Evolutionary conservation across 1,284 basidiomycete genomes (phyloP).

Genomic region (Ganoderma boninense): DNA sequence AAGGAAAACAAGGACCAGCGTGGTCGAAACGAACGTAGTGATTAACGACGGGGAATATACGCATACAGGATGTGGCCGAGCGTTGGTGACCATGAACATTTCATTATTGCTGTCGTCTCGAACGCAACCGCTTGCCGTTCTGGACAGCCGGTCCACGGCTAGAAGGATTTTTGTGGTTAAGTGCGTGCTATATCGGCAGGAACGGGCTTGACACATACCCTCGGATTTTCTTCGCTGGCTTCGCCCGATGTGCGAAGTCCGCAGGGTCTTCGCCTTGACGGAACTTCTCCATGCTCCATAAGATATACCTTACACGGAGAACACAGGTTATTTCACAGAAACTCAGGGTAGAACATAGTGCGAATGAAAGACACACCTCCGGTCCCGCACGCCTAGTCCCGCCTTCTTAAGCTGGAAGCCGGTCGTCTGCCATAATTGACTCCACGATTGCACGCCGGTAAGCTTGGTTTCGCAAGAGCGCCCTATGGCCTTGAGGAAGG

Average conservation of each 20-base stretch:
- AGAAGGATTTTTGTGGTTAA: constrained; percentile 4
- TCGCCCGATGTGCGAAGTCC: constrained; percentile 70
- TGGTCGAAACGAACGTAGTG: neutral
- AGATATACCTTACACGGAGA: constrained; percentile 65
- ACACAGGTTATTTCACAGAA: neutral
- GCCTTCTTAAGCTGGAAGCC: constrained; percentile 68
- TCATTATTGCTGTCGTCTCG: constrained; percentile 51
- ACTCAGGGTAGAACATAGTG: neutral
- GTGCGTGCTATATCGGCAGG: neutral
- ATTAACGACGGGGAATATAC: constrained; percentile 8
- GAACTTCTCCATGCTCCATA: constrained; percentile 87
- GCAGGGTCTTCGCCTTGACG: constrained; percentile 61
- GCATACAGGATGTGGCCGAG: constrained; percentile 10
- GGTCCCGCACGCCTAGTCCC: constrained; percentile 70
- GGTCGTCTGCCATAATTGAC: constrained; percentile 69
- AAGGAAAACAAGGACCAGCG: neutral
- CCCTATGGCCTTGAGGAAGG: constrained; percentile 80
- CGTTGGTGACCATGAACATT: neutral
- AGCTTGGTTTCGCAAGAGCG: constrained; percentile 70
- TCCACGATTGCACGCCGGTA: constrained; percentile 63
- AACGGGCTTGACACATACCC: constrained; percentile 58
- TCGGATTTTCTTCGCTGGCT: constrained; percentile 77
- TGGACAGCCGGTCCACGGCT: constrained; percentile 76
- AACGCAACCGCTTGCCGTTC: constrained; percentile 78
- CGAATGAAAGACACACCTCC: constrained; percentile 60